Base-by-base conservation (phyloP, 2,329 filamentous ascomycete genomes). In the Huntiella abstrusa region DNA sequence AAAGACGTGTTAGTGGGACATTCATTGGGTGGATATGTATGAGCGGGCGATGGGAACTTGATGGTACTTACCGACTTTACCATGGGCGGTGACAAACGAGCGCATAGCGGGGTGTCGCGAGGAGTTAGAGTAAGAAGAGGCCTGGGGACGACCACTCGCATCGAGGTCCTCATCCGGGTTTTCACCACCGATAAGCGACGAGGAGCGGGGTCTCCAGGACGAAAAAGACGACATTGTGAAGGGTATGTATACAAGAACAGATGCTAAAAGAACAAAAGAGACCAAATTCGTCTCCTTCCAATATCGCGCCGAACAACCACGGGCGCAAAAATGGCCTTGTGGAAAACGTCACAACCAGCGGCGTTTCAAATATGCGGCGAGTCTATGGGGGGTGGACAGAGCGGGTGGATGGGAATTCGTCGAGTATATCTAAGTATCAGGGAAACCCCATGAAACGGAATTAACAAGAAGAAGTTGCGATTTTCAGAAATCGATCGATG, bases 41-140 rank as follows among this genome's bases (percentile, higher is more conserved):
- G 2, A 8, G 19, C n/a, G 2, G n/a, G 19, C n/a, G 22, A 22
- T 35, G 6, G 4, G 22, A 11, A 15, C 6, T 8, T n/a, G 12
- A 15, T 33, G 13, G 8, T 39, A 58, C 64, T 47, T 63, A 79
- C 77, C 70, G 54, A 71, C 60, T 54, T 70, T 63, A 37, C 75
- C 73, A 51, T 76, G 70, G 34, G 73, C 67, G 35, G 75, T 77
- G 46, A 82, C 75, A 53, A 82, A 84, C 2, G 79, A 83, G 47
- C 80, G 69, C 42, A 80, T 77, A 4, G 80, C 80, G 51, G 81
- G 44, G 19, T 46, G 41, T 32, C 41, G 19, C 2, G 32, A 16
- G 10, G 65, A 64, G 45, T 56, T 56, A 8, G 58, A 57, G 33
- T 60, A 53, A 37, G 54, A 41, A 15, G 34, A 33, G 13, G 32